Conservation (phyloP, 352 stramenopile species). For the Phytophthora macrochlamydospora region DNA sequence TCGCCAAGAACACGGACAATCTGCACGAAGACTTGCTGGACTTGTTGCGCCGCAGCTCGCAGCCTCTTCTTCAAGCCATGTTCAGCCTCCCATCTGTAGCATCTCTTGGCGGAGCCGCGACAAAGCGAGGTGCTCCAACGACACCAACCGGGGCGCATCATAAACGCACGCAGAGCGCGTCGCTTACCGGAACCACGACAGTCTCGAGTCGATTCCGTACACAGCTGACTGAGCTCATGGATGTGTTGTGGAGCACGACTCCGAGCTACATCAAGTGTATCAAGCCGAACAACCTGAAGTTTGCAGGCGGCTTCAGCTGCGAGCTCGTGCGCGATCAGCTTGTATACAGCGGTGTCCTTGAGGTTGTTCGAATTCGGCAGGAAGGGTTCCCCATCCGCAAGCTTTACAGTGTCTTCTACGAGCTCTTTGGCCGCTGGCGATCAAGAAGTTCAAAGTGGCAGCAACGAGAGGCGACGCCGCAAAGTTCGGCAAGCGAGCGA, state of each 20-base stretch:
- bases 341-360: constrained; percentile 91
- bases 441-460: constrained; percentile 31
- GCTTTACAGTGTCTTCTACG: constrained; percentile 74
- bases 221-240: constrained; percentile 85
- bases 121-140: constrained; percentile 27
- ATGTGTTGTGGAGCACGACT: constrained; percentile 85
- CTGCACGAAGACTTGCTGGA: constrained; percentile 89
- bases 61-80: constrained; percentile 70
- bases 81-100: constrained; percentile 33
- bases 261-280: constrained; percentile 95
- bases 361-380: constrained; percentile 92
- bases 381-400: constrained; percentile 91
- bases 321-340: constrained; percentile 91
- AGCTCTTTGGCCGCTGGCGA: constrained; percentile 60
- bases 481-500: constrained; percentile 44
- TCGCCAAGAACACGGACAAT: constrained; percentile 90
- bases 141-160: constrained; percentile 20
- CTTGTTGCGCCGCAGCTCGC: constrained; percentile 65
- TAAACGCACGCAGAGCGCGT: constrained; percentile 49
- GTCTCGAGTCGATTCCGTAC: constrained; percentile 77
- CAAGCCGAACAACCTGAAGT: constrained; percentile 95
- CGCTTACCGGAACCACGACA: constrained; percentile 65
- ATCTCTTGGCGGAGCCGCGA: constrained; percentile 23
- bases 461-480: constrained; percentile 27
- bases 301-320: constrained; percentile 88